phyloP scores from a whole-genome alignment of 2,329 filamentous ascomycete species.

The Fusarium duplospermum region DNA sequence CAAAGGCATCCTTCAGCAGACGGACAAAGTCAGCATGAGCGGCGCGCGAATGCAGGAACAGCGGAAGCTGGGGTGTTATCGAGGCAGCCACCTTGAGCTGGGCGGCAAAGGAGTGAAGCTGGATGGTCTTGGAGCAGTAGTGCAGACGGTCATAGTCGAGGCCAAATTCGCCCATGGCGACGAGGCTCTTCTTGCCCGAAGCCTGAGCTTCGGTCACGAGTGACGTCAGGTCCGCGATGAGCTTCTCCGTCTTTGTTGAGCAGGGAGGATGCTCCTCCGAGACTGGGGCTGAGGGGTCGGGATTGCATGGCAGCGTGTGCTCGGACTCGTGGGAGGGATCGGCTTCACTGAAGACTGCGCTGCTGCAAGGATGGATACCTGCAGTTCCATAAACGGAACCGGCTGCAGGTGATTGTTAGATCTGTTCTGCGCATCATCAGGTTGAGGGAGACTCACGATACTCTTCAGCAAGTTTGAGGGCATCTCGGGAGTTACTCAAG shows the following conservation, averaged over 20 bases:
- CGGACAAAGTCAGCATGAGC: constrained; percentile 86
- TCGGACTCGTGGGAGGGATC: constrained; percentile 58
- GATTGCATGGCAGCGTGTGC: constrained; percentile 65
- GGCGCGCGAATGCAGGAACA: constrained; percentile 93
- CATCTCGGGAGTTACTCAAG: constrained; percentile 79
- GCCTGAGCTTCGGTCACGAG: constrained; percentile 71
- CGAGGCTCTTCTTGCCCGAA: constrained; percentile 59
- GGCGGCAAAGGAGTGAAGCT: constrained; percentile 85
- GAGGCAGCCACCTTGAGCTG: constrained; percentile 83
- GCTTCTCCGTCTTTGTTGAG: constrained; percentile 55
- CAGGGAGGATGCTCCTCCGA: constrained; percentile 63
- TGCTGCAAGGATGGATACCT: constrained; percentile 93
- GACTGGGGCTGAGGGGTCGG: constrained; percentile 60
- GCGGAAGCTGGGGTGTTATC: constrained; percentile 78
- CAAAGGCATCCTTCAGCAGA: constrained; percentile 71
- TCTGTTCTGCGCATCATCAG: neutral
- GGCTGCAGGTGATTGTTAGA: constrained; percentile 59
- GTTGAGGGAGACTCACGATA: constrained; percentile 69
- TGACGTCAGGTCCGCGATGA: constrained; percentile 70
- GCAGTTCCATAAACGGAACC: constrained; percentile 89
- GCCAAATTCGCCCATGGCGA: constrained; percentile 94
- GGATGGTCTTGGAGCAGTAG: constrained; percentile 80
- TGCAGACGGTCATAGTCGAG: constrained; percentile 95
- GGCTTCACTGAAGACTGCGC: constrained; percentile 77
- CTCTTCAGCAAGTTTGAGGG: constrained; percentile 77